Conservation (phyloP, 2,329 filamentous ascomycete genomes). For the Geosmithia morbida region DNA sequence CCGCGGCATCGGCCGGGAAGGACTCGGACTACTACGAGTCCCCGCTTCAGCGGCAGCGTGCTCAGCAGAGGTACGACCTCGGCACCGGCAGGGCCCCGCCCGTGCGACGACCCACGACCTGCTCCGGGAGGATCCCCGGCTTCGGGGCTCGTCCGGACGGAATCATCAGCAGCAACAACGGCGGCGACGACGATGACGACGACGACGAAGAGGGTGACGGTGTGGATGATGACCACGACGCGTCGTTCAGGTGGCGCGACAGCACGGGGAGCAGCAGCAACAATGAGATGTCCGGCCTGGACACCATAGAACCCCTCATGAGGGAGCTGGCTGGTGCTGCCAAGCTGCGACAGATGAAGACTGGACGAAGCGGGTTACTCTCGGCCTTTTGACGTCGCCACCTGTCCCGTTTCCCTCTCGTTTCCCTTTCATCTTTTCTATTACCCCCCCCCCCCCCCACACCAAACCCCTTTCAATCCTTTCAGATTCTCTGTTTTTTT, state of each 20-base stretch:
- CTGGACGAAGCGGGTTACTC: background rate
- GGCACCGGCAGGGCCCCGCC: constrained; percentile 6
- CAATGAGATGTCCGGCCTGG: constrained; percentile 19
- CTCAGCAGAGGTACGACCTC: background rate
- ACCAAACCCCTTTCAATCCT: too few relatives aligned
- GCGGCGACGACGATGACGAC: too few relatives aligned
- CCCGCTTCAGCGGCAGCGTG: too few relatives aligned
- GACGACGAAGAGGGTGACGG: constrained; percentile 4
- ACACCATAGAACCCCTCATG: constrained; percentile 28
- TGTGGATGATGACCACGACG: too few relatives aligned
- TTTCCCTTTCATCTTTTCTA: background rate
- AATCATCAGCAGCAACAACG: too few relatives aligned
- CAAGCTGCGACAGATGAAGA: constrained; percentile 10
- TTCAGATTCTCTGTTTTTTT: too few relatives aligned
- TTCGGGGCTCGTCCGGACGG: too few relatives aligned
- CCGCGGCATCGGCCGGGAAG: too few relatives aligned
- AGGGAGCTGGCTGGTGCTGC: constrained; percentile 21
- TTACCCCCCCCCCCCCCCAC: background rate
- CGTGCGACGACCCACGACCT: constrained; percentile 12
- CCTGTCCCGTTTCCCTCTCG: too few relatives aligned
- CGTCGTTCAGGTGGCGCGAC: constrained; percentile 3
- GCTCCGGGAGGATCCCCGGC: constrained; percentile 3
- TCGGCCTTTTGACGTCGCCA: too few relatives aligned
- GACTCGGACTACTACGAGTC: too few relatives aligned
- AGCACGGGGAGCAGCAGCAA: constrained; percentile 8